Evolutionary conservation across 306 rosid species (phyloP).

Genomic region (Casuarina cunninghamiana): DNA sequence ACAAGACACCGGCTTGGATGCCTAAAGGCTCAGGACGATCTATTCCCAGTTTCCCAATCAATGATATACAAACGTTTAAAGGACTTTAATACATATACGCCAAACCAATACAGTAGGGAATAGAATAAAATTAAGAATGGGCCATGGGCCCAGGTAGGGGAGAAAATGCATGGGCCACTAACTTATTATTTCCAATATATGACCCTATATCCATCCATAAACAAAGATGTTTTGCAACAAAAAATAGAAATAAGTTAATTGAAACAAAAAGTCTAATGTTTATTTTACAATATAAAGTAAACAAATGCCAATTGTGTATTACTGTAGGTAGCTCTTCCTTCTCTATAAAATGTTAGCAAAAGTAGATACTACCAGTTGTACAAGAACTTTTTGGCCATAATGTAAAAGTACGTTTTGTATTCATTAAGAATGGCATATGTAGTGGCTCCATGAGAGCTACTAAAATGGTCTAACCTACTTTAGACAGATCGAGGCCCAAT

Average conservation of each 20-base stretch:
- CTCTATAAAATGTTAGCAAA: neutral
- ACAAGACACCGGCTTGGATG: too few relatives aligned
- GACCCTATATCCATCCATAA: neutral
- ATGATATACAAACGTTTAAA: too few relatives aligned
- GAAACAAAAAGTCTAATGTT: neutral
- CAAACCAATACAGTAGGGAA: too few relatives aligned
- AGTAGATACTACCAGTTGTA: neutral
- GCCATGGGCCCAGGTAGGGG: too few relatives aligned
- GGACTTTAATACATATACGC: too few relatives aligned
- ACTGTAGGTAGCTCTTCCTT: neutral
- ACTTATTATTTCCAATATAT: too few relatives aligned
- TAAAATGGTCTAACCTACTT: neutral
- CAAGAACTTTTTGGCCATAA: neutral
- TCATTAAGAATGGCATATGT: neutral
- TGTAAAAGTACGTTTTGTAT: too few relatives aligned
- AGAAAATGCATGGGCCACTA: too few relatives aligned
- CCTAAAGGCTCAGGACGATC: too few relatives aligned
- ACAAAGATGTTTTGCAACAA: neutral
- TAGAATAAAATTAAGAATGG: too few relatives aligned
- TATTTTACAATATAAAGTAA: neutral
- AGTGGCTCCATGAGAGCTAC: neutral
- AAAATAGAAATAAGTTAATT: too few relatives aligned
- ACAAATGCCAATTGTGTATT: neutral
- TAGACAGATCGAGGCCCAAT: neutral
- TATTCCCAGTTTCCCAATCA: too few relatives aligned